A percentile compares a stretch with the other conserved stretches of the same genome.
Conservation (phyloP, 345 rosid species). For the thale cress (Arabidopsis thaliana) region TAIR10.1 NC_003071.7:15087501-15088000, state of each 20-base stretch:
- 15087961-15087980: neutral
- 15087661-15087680: neutral
- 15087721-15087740: neutral
- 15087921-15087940: neutral
- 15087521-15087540: slow-evolving; percentile 32
- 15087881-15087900: slow-evolving; percentile 3
- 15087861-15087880: neutral
- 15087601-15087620: neutral
- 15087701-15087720: neutral
- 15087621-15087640: slow-evolving; percentile 9
- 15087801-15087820: neutral
- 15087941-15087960: neutral
- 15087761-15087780: slow-evolving; percentile 1
- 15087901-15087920: neutral
- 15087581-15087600: neutral
- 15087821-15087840: neutral
- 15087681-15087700: slow-evolving; percentile 5
- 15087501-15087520: slow-evolving; percentile 25
- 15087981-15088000: neutral
- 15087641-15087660: neutral
- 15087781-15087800: slow-evolving; percentile 3
- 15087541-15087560: slow-evolving; percentile 13
- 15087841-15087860: neutral
- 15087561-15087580: neutral
- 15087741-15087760: slow-evolving; percentile 5